phyloP scores from a whole-genome alignment of 2,329 filamentous ascomycete genomes.

The Xylariaceae sp. region DNA sequence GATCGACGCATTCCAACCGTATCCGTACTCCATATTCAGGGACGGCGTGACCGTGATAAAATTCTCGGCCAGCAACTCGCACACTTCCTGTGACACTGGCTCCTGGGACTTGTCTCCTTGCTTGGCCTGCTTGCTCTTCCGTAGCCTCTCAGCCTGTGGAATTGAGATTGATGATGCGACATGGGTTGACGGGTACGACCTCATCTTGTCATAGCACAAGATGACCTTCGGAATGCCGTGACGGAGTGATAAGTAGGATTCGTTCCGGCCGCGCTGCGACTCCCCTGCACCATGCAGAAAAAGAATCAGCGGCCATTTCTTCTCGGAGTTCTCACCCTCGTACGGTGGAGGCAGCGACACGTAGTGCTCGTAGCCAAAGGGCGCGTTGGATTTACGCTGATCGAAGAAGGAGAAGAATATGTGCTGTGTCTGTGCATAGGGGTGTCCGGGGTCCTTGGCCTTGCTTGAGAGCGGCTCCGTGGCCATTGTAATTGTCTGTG shows the following conservation, averaged over 20 bases:
- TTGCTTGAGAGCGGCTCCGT: not conserved
- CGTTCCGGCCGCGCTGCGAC: not conserved
- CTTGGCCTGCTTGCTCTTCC: not conserved
- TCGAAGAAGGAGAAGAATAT: conserved; percentile 9
- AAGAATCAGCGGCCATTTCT: conserved; percentile 1
- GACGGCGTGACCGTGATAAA: conserved; percentile 7
- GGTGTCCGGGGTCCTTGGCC: conserved; percentile 8
- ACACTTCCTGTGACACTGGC: not conserved
- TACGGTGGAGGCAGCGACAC: conserved; percentile 9
- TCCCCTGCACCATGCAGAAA: conserved; percentile 3
- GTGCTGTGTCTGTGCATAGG: conserved; percentile 1
- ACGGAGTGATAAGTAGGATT: not conserved
- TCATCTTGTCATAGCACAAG: conserved; percentile 4
- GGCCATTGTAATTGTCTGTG: not conserved
- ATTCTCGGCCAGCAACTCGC: not conserved
- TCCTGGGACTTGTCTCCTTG: not conserved
- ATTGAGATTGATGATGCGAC: not conserved
- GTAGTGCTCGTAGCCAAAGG: conserved; percentile 12
- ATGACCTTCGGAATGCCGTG: conserved; percentile 7
- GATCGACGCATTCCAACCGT: conserved; percentile 11
- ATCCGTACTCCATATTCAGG: conserved; percentile 23
- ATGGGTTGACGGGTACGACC: not conserved
- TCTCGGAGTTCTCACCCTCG: not conserved
- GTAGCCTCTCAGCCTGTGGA: conserved; percentile 3
- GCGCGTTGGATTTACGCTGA: conserved; percentile 8